phyloP scores from a whole-genome alignment of 179 eudicot genomes.

The Nepenthes alata region DNA sequence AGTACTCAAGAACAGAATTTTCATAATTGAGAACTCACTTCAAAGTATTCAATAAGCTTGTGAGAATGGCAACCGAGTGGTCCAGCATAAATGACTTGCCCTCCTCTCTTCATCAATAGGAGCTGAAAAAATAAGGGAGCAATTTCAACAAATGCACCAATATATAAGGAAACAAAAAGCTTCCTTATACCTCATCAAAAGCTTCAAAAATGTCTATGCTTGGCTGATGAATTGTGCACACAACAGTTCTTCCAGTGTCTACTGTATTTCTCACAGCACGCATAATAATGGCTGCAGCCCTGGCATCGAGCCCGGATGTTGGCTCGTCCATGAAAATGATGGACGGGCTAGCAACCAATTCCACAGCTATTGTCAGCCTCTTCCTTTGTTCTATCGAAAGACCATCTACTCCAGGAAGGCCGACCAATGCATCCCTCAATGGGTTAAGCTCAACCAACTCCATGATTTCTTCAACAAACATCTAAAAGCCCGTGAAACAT shows the following conservation, averaged over 20 bases:
- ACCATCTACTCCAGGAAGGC: conserved; percentile 56
- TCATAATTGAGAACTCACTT: conserved; percentile 25
- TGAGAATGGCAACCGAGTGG: conserved; percentile 48
- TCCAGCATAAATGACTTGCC: conserved; percentile 58
- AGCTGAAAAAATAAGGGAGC: conserved; percentile 23
- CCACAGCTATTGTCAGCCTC: conserved; percentile 68
- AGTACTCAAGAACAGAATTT: too few species aligned
- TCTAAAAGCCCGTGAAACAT: conserved; percentile 14
- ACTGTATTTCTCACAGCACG: conserved; percentile 58
- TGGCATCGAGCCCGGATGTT: conserved; percentile 76
- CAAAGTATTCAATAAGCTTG: conserved; percentile 52
- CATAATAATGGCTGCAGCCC: conserved; percentile 86
- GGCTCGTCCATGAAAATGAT: conserved; percentile 79
- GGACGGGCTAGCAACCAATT: conserved; percentile 68
- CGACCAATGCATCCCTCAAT: conserved; percentile 42
- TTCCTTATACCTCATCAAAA: conserved; percentile 52
- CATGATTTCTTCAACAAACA: conserved; percentile 71
- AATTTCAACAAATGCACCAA: not conserved
- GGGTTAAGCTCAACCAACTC: conserved; percentile 52
- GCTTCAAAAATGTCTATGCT: conserved; percentile 71
- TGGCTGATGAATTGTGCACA: conserved; percentile 79
- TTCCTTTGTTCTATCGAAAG: conserved; percentile 68
- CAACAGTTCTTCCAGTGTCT: conserved; percentile 70
- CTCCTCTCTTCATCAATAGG: conserved; percentile 71
- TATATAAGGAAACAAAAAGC: too few species aligned